These are phyloP conservation scores for Coemansia sp. DNA, from an alignment of 192 early-diverging fungal genomes.

Conservation along the genomic window DNA sequence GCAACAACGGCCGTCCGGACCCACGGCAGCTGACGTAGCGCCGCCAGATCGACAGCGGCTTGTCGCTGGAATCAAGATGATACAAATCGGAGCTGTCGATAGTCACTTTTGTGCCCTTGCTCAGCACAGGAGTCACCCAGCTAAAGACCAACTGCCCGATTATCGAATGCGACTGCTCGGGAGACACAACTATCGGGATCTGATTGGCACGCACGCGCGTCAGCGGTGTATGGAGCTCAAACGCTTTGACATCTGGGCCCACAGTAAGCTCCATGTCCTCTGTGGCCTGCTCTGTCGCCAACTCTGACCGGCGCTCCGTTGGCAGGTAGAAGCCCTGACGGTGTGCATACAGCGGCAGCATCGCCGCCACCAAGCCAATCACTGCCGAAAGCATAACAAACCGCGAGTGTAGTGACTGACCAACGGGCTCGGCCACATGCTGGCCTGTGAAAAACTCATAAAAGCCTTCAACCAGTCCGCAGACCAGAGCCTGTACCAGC, in stretches of 20 bases:
- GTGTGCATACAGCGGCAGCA: conserved; percentile 25
- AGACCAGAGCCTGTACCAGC: neutral
- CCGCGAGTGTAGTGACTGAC: conserved; percentile 16
- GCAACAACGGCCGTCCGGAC: conserved; percentile 26
- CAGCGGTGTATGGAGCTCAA: conserved; percentile 36
- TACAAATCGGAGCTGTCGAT: conserved; percentile 64
- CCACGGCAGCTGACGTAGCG: conserved; percentile 14
- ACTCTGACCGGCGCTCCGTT: neutral
- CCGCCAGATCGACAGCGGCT: conserved; percentile 48
- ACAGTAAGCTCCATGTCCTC: neutral
- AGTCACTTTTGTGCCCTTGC: conserved; percentile 52
- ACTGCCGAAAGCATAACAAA: conserved; percentile 1
- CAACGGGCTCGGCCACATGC: conserved; percentile 7
- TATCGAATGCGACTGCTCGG: conserved; percentile 28
- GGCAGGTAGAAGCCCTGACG: conserved; percentile 27
- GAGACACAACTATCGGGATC: conserved; percentile 28
- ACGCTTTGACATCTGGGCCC: conserved; percentile 1
- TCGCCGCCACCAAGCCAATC: neutral
- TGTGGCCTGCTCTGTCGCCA: neutral
- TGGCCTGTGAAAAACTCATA: neutral
- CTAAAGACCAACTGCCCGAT: conserved; percentile 46
- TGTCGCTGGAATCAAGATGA: conserved; percentile 55
- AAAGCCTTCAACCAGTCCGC: neutral
- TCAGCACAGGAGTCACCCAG: conserved; percentile 65
- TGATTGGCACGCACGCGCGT: conserved; percentile 18